Base-by-base conservation (phyloP, 2,329 filamentous ascomycete species). In the Stemphylium lycopersici region DNA sequence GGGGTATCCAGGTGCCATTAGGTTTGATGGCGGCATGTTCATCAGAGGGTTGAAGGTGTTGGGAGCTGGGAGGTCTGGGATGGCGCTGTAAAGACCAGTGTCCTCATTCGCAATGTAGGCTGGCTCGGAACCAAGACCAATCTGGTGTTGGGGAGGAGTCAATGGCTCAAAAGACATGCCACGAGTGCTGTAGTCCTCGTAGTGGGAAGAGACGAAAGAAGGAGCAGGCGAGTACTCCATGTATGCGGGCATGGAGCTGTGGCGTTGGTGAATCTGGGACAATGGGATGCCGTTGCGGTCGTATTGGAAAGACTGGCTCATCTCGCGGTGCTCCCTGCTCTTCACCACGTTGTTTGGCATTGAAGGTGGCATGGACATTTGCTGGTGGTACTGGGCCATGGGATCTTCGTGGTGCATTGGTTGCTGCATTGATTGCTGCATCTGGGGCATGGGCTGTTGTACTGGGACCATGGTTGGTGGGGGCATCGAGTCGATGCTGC, bases 81-180 rank as follows among this genome's bases (percentile, higher is more conserved):
- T 96, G 39, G 91, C 93, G 48, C 92, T 93, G 83, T 97, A 98
- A 42, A 98, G 83, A 55, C 93, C 93, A 40, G 93, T 96, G 76
- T 98, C 95, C 79, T 99, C 95, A 74, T 97, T 97, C 59, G 93
- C 91, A 75, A 99, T 96, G 80, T 98, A 99, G 8, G 95, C 91
- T 8, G 95, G 92, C 80, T 99, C 95, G 36, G 89, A 84, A 56
- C 89, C 86, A 63, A 96, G 88, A 59, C 85, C 87, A 55, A 95
- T 79, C 12, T 90, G 86, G 77, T 97, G 91, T 75, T 98, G 95
- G 13, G 95, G 95, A 54, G 95, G 95, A 0, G 95, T 99, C 66
- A 99, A 87, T 47, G 95, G 95, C 82, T 99, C 95, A 74, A 93
- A 99, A 2, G 93, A 98, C 69, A 98, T 87, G 46, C 92, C 95